Evolutionary conservation across 306 rosid species (phyloP), one percentile per base, ranked within the genome.

Genomic region (Gastrolobium bilobum): DNA sequence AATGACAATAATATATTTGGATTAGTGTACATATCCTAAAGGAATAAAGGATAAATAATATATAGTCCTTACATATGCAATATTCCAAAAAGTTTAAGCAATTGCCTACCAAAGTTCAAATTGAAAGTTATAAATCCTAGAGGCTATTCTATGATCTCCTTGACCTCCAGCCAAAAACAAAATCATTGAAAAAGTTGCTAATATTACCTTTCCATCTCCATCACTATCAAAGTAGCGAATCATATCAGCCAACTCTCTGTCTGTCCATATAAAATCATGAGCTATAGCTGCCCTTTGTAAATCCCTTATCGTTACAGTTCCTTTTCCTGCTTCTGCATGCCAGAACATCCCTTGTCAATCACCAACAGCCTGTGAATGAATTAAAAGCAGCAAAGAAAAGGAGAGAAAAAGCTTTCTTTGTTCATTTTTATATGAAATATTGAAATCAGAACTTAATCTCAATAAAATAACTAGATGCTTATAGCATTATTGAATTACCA

Each of bases 261-360:
- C 89, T 8, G 92, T 84, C 97, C 97, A 95, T 11, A 53, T 34
- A 86, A 92, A 95, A 84, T 95, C 97, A 86, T 92, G 97, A 72
- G 87, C 87, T 14, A 47, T 72, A n/a, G 97, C 98, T 14, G 87
- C 87, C 86, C 88, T 90, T 77, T 81, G 78, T 67, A 95, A 6
- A 84, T 92, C 96, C 82, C 83, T 65, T 14, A 33, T n/a, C 6
- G 85, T 48, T 76, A 95, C 68, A 68, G 89, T 79, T 57, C 90
- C 99, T 40, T 86, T 89, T 85, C 97, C 93, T 11, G 79, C 71
- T 68, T 85, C 99, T 94, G 87, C 84, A 73, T 57, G 61, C 29
- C 84, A 83, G 50, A 79, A 60, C 65, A 53, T 68, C 61, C 79
- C 60, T 79, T 75, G 64, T 83, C 73, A 83, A 79, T 67, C n/a